Evolutionary conservation across 2,329 filamentous ascomycete species (phyloP).

Genomic region (Apiospora hydei): DNA sequence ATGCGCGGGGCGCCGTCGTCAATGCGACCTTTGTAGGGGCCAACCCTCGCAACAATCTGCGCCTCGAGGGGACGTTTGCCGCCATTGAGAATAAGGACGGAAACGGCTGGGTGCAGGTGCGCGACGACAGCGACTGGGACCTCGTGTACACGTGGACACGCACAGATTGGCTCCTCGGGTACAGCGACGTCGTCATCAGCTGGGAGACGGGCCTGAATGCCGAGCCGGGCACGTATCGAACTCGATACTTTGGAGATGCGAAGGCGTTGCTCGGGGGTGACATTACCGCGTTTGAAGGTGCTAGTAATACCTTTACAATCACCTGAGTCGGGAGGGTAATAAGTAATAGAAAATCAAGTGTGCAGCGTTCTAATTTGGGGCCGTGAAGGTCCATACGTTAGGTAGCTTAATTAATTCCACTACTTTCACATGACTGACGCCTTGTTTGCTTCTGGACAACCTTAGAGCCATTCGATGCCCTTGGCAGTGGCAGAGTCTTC

Average conservation of each 20-base stretch:
- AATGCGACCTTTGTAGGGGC: conserved; percentile 80
- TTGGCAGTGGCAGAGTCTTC: conserved; percentile 32
- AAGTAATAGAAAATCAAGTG: background rate
- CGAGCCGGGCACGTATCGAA: conserved; percentile 73
- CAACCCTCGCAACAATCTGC: conserved; percentile 88
- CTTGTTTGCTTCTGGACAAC: no score
- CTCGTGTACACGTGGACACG: conserved; percentile 83
- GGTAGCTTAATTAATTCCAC: background rate
- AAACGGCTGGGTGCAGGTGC: conserved; percentile 69
- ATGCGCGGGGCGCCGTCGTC: conserved; percentile 67
- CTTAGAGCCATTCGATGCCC: conserved; percentile 37
- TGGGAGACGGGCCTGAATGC: conserved; percentile 78
- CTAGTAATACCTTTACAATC: conserved; percentile 62
- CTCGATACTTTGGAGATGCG: conserved; percentile 85
- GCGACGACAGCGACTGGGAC: conserved; percentile 83
- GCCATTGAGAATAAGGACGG: conserved; percentile 71
- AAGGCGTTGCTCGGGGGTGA: conserved; percentile 68
- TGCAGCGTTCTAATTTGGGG: background rate
- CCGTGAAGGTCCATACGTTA: no score
- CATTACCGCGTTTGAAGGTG: conserved; percentile 74
- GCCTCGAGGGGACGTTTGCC: conserved; percentile 78
- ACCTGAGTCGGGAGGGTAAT: conserved; percentile 27
- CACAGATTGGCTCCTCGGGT: conserved; percentile 71
- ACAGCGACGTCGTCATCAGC: conserved; percentile 78
- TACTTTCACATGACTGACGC: background rate